Evolutionary conservation across 2,329 filamentous ascomycete genomes (phyloP), one percentile per base, ranked within the genome.

Genomic region (Colletotrichum camelliae): DNA sequence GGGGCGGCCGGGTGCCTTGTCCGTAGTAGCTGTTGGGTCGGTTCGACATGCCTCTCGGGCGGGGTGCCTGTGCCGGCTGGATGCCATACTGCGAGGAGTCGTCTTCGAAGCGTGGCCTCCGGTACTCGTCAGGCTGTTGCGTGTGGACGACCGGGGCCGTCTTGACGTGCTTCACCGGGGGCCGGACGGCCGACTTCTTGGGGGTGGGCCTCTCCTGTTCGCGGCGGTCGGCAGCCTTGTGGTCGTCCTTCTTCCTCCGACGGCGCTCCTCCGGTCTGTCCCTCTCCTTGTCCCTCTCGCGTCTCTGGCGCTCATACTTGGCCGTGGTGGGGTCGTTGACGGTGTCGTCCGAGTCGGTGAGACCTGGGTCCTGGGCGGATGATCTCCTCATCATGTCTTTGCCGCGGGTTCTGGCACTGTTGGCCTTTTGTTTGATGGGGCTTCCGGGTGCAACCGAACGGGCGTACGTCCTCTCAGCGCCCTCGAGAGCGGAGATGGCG

Each of bases 381-480:
- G 83, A 81, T 75, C 84, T 85, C 67, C 82, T 79, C 71, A 82
- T 64, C 37, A 80, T 81, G 57, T 88, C 85, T 18, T 48, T 48
- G 70, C 80, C 86, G 76, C 88, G 86, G 58, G 87, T 84, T 80
- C 86, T 89, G 77, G 89, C 82, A 24, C 87, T 90, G 80, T 91
- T 91, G 79, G 90, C 86, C 37, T 85, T 86, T 79, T 90, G 86
- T 77, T 88, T 90, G 67, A 79, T 81, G 12, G 88, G 87, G 77
- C 86, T 87, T 39, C 70, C 65, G 35, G 85, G 82, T n/a, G 84
- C 86, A 68, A 86, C 82, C 35, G 88, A 89, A 39, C 83, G 83
- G 77, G 89, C 89, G 82, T 90, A 91, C 15, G 33, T 69, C 74
- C 83, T 82, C 76, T 81, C 81, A 24, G 84, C 85, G 61, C 81